A percentile compares a stretch with the other conserved stretches of the same genome.
Evolutionary conservation across 768 basidiomycete genomes (phyloP).

Genomic region (Trichaptum fuscoviolaceum): DNA sequence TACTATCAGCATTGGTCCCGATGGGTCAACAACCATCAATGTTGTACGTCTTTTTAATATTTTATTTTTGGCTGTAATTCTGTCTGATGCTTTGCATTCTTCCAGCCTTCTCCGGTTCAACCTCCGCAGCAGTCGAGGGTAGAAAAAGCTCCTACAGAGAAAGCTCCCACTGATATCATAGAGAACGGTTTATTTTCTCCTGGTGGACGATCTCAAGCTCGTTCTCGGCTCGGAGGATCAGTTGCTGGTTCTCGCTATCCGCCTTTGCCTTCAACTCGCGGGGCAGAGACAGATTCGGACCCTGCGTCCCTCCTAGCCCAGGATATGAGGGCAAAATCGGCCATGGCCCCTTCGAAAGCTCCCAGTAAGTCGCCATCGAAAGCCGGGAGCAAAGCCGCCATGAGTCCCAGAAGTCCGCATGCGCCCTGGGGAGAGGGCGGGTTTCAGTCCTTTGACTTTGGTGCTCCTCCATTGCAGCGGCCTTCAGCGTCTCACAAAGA

Average conservation of each 20-base stretch:
- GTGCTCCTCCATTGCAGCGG: background rate
- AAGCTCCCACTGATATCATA: background rate
- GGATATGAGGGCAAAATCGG: no score
- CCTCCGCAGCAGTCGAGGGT: background rate
- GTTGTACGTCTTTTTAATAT: background rate
- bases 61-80: background rate
- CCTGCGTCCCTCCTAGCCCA: background rate
- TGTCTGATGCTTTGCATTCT: background rate
- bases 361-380: background rate
- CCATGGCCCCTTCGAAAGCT: background rate
- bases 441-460: background rate
- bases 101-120: background rate
- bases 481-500: background rate
- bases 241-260: constrained; percentile 1
- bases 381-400: background rate
- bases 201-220: background rate
- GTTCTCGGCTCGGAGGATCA: background rate
- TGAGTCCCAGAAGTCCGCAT: background rate
- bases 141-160: background rate
- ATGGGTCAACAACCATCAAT: background rate
- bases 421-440: background rate
- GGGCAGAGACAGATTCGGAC: background rate
- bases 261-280: constrained; percentile 1
- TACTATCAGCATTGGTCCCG: background rate
- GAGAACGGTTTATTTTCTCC: background rate